Evolutionary conservation across 306 rosid species (phyloP).

Genomic region (Castanea sativa): DNA sequence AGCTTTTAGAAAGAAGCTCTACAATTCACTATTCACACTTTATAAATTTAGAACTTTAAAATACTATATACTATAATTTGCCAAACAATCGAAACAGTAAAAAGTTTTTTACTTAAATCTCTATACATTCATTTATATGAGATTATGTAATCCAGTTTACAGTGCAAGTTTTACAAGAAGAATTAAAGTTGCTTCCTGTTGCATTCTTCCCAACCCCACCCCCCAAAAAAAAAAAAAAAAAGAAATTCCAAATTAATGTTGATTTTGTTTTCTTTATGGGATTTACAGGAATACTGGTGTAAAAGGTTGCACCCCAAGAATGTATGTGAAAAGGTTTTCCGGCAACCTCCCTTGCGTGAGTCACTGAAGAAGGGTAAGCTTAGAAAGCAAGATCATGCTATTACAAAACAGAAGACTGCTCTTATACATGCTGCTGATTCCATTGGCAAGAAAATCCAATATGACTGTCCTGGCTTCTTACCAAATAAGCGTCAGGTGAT

Average conservation of each 20-base stretch:
- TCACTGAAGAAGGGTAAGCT: conserved; percentile 79
- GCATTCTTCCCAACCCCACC: not conserved
- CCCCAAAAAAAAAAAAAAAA: no score
- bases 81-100: no score
- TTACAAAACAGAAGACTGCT: conserved; percentile 72
- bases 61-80: no score
- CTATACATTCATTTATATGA: not conserved
- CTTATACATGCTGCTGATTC: conserved; percentile 82
- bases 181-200: conserved; percentile 1
- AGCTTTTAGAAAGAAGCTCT: no score
- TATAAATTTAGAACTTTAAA: no score
- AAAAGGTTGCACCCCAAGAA: conserved; percentile 90
- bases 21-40: no score
- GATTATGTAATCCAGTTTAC: not conserved
- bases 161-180: not conserved
- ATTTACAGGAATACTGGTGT: conserved; percentile 91
- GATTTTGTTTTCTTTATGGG: conserved; percentile 12
- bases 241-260: not conserved
- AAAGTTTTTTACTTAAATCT: no score
- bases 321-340: conserved; percentile 91
- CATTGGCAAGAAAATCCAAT: conserved; percentile 87
- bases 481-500: conserved; percentile 89
- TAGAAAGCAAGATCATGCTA: conserved; percentile 66
- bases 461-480: conserved; percentile 90
- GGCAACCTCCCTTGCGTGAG: conserved; percentile 91